phyloP scores from a whole-genome alignment of 768 basidiomycete genomes.

The Gloeophyllum trabeum region DNA sequence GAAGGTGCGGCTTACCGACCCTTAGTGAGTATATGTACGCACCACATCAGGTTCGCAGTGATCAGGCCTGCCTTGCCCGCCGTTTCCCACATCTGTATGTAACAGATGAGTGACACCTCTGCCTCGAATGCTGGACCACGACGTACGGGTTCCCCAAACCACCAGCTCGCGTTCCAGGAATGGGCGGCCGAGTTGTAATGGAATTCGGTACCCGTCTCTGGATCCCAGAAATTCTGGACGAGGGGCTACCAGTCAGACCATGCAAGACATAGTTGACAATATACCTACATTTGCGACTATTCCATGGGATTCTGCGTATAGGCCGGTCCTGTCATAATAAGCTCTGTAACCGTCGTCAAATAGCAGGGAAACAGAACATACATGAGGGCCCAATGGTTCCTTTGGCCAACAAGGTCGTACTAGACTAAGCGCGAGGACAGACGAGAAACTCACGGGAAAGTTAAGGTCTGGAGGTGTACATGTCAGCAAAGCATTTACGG shows the following conservation, averaged over 20 bases:
- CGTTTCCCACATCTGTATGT: conserved; percentile 80
- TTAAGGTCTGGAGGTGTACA: conserved; percentile 47
- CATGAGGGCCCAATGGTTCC: conserved; percentile 89
- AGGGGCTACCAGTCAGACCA: not conserved
- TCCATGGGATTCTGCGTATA: conserved; percentile 84
- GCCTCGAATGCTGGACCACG: conserved; percentile 4
- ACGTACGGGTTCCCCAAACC: conserved; percentile 81
- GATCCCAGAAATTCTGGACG: conserved; percentile 80
- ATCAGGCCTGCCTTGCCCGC: conserved; percentile 59
- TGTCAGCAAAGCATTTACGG: conserved; percentile 5
- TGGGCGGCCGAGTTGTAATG: conserved; percentile 55
- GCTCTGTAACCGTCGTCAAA: not conserved
- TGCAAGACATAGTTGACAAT: not conserved
- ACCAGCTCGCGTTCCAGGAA: conserved; percentile 66
- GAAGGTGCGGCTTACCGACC: not conserved
- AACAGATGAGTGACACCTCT: conserved; percentile 1
- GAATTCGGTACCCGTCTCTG: conserved; percentile 47
- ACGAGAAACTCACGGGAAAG: conserved; percentile 64
- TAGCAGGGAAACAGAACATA: conserved; percentile 20
- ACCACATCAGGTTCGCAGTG: conserved; percentile 93
- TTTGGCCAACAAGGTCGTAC: conserved; percentile 15
- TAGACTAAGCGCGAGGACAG: conserved; percentile 2
- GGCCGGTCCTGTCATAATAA: conserved; percentile 58
- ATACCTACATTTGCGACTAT: conserved; percentile 74
- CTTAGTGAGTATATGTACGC: conserved; percentile 15